These are phyloP conservation scores for Fremontodendron californicum DNA, from an alignment of 345 rosid genomes.

Conservation along the genomic window DNA sequence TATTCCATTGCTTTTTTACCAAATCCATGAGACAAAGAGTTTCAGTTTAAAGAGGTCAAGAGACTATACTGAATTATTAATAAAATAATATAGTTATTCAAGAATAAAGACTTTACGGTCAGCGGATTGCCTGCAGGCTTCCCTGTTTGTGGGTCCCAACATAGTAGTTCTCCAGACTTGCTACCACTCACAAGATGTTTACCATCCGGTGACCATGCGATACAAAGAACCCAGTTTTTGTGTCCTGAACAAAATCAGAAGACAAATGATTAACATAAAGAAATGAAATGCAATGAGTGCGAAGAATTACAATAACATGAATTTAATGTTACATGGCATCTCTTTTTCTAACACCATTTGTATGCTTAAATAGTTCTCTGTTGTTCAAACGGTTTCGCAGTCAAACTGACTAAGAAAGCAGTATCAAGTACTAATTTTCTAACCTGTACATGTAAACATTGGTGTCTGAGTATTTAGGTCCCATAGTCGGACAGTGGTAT, in stretches of 20 bases:
- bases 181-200: conserved; percentile 91
- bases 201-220: conserved; percentile 97
- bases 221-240: conserved; percentile 91
- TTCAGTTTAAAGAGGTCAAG: neutral
- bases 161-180: conserved; percentile 76
- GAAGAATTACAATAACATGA: neutral
- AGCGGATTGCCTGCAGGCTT: conserved; percentile 67
- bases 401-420: neutral
- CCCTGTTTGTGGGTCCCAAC: conserved; percentile 86
- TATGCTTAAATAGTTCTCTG: neutral
- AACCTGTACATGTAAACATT: conserved; percentile 88
- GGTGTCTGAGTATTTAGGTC: conserved; percentile 93
- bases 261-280: neutral
- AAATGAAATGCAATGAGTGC: neutral
- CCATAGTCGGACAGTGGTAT: conserved; percentile 92
- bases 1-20: conserved; percentile 2
- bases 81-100: neutral
- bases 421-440: neutral
- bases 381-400: neutral
- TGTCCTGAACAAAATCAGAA: conserved; percentile 54
- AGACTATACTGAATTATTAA: neutral
- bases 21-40: neutral
- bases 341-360: neutral
- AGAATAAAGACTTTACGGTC: conserved; percentile 36
- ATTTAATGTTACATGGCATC: neutral